Base-by-base conservation (phyloP, 164 flowering plant genomes). In the Magnolia officinalis region DNA sequence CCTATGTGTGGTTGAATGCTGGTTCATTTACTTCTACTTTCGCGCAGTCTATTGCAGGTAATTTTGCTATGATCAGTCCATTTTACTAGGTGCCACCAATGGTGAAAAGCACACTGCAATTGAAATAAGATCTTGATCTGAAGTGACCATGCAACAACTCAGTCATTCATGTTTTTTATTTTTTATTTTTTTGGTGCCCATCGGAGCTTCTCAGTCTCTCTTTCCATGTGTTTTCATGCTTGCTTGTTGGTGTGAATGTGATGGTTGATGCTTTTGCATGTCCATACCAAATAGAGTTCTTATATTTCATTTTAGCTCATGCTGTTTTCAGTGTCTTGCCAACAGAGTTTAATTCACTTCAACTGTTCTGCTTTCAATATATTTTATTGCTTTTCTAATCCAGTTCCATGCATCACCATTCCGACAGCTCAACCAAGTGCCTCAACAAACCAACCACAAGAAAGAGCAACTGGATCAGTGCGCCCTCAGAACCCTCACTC, bases 381-480 rank as follows among this genome's bases (percentile, higher is more conserved):
- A 70, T 71, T 50, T 18, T 8, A 10, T 10, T 65, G 19, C 63
- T 2, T 55, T 31, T 74, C 63, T 79, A 31, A 72, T 23, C 11
- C 13, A 31, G n/a, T 70, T 26, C 13, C 75, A n/a, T 75, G 16
- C 23, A 45, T 13, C 68, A 67, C 55, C 29, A n/a, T 75, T 61
- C 59, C 72, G 31, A 75, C 83, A 81, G 83, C 49, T 83, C 73
- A 70, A 66, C 61, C 55, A 63, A 52, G 76, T 75, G 52, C 83
- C 31, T 70, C 82, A 74, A 51, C 77, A 49, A 50, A 70, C 59
- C 55, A 73, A 64, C 63, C 71, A 63, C 80, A 78, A 79, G 72
- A 70, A 64, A 67, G 72, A 58, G 67, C 59, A 20, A 61, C 69
- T 2, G 52, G 26, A 20, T 67, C 74, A 49, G 26, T 63, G 50